These are phyloP conservation scores for Leptographium procerum DNA, from an alignment of 2,329 filamentous ascomycete genomes.

Conservation along the genomic window DNA sequence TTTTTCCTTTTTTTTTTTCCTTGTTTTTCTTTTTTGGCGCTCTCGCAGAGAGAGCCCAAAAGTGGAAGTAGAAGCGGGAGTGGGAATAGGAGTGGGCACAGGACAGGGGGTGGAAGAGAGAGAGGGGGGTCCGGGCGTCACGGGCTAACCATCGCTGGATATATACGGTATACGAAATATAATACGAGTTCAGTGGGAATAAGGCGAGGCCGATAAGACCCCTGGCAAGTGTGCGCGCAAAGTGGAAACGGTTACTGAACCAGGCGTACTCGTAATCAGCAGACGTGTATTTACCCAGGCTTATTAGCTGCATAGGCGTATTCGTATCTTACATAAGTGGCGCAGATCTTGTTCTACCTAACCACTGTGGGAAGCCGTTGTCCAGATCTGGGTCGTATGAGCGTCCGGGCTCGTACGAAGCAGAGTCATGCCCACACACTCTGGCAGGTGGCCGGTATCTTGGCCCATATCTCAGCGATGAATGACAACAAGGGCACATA, in stretches of 20 bases:
- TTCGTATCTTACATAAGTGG: background rate
- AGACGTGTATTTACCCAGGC: background rate
- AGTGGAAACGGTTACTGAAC: background rate
- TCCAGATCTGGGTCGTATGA: background rate
- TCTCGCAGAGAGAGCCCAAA: background rate
- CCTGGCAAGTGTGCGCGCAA: background rate
- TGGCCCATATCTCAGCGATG: too few species aligned
- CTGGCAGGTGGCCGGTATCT: too few species aligned
- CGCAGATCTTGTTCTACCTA: background rate
- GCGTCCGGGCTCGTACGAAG: background rate
- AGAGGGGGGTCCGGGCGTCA: background rate
- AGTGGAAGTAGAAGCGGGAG: background rate
- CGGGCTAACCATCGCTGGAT: background rate
- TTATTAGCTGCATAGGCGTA: too few species aligned
- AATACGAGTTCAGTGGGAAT: background rate
- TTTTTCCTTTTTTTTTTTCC: too few species aligned
- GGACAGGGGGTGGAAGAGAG: background rate
- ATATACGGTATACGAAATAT: background rate
- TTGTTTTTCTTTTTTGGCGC: background rate
- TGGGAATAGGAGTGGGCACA: background rate
- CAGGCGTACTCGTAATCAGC: background rate
- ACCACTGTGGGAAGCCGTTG: background rate
- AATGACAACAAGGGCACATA: too few species aligned
- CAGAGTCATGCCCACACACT: background rate
- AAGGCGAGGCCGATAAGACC: background rate